These are phyloP conservation scores for Galium porrigens DNA, from an alignment of 305 asterid species.

Conservation along the genomic window DNA sequence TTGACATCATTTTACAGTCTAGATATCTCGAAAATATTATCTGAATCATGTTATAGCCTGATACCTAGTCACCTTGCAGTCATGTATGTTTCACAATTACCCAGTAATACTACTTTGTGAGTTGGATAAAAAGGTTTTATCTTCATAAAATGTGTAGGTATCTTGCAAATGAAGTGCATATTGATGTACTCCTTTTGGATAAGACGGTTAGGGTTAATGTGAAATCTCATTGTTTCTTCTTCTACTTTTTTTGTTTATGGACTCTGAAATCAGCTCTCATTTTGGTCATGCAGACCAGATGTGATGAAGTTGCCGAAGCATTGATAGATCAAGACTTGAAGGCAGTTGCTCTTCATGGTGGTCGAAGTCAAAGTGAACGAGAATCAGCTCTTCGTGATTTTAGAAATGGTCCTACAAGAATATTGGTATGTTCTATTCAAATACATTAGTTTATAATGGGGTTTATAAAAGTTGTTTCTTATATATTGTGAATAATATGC, in stretches of 20 bases:
- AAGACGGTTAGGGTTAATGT: not conserved
- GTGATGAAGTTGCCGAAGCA: conserved; percentile 86
- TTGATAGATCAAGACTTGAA: conserved; percentile 56
- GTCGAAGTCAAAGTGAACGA: conserved; percentile 81
- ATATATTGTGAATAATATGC: not conserved
- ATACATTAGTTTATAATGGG: not conserved
- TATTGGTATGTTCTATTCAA: conserved; percentile 37
- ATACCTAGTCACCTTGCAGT: not conserved
- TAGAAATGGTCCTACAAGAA: conserved; percentile 59
- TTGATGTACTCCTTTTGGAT: not conserved
- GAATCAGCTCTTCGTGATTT: conserved; percentile 72
- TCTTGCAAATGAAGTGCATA: not conserved
- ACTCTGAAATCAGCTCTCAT: conserved; percentile 12
- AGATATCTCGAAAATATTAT: not conserved
- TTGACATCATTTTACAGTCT: not conserved
- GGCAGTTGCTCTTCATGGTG: conserved; percentile 85
- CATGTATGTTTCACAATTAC: not conserved
- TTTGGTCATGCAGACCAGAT: conserved; percentile 45
- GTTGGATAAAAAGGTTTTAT: not conserved
- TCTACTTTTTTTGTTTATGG: not conserved
- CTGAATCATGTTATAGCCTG: not conserved
- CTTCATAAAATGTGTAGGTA: not conserved
- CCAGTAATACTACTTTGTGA: not conserved
- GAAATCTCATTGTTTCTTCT: not conserved
- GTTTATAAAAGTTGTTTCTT: not conserved